Evolutionary conservation across 2,329 filamentous ascomycete species (phyloP).

Genomic region (Colletotrichum camelliae): DNA sequence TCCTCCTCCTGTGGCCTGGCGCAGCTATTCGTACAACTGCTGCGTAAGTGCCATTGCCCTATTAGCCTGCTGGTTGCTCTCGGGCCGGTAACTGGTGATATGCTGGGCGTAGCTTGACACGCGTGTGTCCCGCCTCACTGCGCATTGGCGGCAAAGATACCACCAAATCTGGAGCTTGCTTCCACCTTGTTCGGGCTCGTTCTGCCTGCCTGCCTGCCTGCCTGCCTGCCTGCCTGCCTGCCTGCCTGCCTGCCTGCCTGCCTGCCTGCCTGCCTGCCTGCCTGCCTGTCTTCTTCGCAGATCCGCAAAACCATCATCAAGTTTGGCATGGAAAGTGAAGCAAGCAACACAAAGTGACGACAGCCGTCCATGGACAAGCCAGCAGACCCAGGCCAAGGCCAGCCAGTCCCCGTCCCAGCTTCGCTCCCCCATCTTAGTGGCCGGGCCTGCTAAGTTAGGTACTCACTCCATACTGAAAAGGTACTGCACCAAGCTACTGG

Average conservation of each 20-base stretch:
- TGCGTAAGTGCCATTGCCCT: no score
- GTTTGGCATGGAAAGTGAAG: background rate
- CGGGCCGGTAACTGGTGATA: no score
- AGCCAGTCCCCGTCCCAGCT: background rate
- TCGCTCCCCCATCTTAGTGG: background rate
- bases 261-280: background rate
- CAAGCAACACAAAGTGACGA: background rate
- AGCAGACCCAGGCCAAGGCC: background rate
- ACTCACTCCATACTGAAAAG: no score
- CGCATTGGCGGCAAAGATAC: background rate
- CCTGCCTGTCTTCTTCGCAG: background rate
- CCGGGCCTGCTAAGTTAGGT: no score
- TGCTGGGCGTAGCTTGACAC: background rate
- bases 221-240: background rate
- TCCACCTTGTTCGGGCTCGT: background rate
- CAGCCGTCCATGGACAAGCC: background rate
- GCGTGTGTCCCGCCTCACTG: background rate
- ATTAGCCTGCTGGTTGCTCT: no score
- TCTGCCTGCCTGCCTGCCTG: background rate
- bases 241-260: background rate
- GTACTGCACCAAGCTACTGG: background rate
- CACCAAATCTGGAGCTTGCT: background rate
- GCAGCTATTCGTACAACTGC: no score
- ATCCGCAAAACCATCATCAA: no score
- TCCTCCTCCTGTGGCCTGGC: background rate